Percentiles rank a stretch among this genome's conserved stretches.
These are phyloP conservation scores for Aspergillus panamensis DNA, from an alignment of 495 filamentous ascomycete genomes.

Conservation along the genomic window DNA sequence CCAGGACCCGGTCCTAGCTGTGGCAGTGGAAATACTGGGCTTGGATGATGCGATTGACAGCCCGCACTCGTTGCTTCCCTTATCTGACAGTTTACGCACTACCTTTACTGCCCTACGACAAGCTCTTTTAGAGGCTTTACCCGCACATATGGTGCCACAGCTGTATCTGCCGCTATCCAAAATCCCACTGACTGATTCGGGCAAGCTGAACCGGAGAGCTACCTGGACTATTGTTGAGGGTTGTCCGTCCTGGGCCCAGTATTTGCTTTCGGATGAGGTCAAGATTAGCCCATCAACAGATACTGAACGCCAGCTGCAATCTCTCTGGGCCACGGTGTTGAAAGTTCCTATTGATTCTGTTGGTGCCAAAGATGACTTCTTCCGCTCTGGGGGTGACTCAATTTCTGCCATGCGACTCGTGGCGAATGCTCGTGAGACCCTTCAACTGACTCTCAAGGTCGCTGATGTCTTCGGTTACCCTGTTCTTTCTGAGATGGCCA, in stretches of 20 bases:
- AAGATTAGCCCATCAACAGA: constrained; percentile 9
- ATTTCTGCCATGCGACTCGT: constrained; percentile 38
- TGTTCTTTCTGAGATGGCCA: constrained; percentile 35
- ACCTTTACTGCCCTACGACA: not conserved
- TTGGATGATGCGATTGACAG: not conserved
- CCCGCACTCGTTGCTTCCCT: not conserved
- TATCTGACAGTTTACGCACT: not conserved
- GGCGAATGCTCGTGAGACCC: constrained; percentile 5
- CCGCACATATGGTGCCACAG: constrained; percentile 13
- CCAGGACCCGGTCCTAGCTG: not conserved
- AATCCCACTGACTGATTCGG: constrained; percentile 9
- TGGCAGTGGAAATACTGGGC: not conserved
- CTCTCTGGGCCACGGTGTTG: constrained; percentile 5
- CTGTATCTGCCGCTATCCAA: constrained; percentile 10
- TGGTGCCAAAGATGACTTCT: constrained; percentile 32
- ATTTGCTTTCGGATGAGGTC: constrained; percentile 7
- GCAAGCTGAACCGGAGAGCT: constrained; percentile 14
- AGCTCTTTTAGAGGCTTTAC: constrained; percentile 2
- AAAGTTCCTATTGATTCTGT: constrained; percentile 4
- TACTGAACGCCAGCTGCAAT: constrained; percentile 3
- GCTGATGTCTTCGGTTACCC: constrained; percentile 35
- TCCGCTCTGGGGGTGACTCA: constrained; percentile 41
- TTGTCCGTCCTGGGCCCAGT: constrained; percentile 1
- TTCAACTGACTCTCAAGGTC: constrained; percentile 27
- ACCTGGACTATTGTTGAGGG: constrained; percentile 1